phyloP scores from a whole-genome alignment of 768 basidiomycete genomes.

The Leccinum uliginosum region DNA sequence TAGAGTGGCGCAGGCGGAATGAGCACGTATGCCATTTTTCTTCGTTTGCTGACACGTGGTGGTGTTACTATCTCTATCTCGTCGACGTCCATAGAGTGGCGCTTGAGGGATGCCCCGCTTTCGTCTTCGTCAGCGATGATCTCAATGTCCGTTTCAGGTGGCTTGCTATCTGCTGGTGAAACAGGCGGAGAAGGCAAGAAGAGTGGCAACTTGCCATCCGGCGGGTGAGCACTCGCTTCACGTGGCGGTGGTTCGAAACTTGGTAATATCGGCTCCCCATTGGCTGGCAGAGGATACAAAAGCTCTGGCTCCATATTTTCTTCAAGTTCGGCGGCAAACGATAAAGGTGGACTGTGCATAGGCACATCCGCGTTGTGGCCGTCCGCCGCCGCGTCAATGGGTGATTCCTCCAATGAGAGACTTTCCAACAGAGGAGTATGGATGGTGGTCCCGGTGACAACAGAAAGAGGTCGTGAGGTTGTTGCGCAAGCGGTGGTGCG shows the following conservation, averaged over 20 bases:
- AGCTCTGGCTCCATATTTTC: constrained; percentile 11
- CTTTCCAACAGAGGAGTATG: constrained; percentile 18
- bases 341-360: constrained; percentile 19
- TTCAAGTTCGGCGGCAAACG: constrained; percentile 1
- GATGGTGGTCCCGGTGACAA: constrained; percentile 9
- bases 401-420: constrained; percentile 20
- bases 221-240: constrained; percentile 8
- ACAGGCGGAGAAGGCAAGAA: constrained; percentile 46
- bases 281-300: constrained; percentile 3
- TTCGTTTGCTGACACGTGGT: constrained; percentile 20
- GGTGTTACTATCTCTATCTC: constrained; percentile 2
- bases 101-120: constrained; percentile 18
- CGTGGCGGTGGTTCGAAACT: constrained; percentile 7
- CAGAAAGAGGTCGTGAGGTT: constrained; percentile 5
- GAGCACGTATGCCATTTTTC: constrained; percentile 27
- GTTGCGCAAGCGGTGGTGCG: constrained; percentile 1
- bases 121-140: constrained; percentile 7
- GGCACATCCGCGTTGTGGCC: constrained; percentile 14
- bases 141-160: constrained; percentile 21
- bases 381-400: neutral
- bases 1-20: constrained; percentile 24
- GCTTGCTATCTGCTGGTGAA: constrained; percentile 26
- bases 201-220: constrained; percentile 34
- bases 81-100: constrained; percentile 12
- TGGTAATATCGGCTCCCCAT: neutral